phyloP scores from a whole-genome alignment of 805 yeast species.

The Millerozyma miso region DNA sequence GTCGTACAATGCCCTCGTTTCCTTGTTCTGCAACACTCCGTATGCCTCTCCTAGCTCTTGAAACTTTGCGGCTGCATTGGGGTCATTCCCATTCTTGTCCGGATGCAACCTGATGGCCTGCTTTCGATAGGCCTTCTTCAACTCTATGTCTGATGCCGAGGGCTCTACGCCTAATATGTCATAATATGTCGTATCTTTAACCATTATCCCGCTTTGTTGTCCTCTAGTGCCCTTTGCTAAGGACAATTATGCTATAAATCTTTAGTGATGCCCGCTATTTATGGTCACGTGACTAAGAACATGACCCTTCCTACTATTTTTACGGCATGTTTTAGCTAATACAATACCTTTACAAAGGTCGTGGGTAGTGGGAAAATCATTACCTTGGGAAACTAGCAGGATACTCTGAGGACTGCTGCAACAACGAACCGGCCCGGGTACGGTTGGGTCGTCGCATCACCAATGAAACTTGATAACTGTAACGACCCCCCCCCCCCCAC shows the following conservation, averaged over 20 bases:
- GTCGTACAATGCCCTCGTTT: conserved; percentile 70
- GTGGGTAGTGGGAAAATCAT: no score
- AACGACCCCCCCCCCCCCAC: no score
- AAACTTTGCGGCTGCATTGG: conserved; percentile 80
- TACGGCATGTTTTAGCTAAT: no score
- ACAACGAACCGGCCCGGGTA: no score
- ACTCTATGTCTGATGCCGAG: conserved; percentile 72
- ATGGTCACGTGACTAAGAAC: no score
- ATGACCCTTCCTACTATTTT: no score
- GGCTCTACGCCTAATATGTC: conserved; percentile 68
- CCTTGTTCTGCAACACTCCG: conserved; percentile 73
- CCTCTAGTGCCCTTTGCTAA: neutral
- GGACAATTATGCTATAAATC: neutral
- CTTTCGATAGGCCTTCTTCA: conserved; percentile 90
- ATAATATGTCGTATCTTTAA: conserved; percentile 81
- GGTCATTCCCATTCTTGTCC: conserved; percentile 94
- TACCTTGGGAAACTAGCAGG: no score
- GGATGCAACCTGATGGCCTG: conserved; percentile 90
- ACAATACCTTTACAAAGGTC: no score
- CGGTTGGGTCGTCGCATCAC: no score
- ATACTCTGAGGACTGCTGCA: no score
- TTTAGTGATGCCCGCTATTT: neutral
- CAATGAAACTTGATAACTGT: no score
- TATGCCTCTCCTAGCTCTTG: conserved; percentile 69
- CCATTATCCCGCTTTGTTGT: conserved; percentile 50